These are phyloP conservation scores for Kalmusia sp. DNA, from an alignment of 2,329 filamentous ascomycete species.

Conservation along the genomic window DNA sequence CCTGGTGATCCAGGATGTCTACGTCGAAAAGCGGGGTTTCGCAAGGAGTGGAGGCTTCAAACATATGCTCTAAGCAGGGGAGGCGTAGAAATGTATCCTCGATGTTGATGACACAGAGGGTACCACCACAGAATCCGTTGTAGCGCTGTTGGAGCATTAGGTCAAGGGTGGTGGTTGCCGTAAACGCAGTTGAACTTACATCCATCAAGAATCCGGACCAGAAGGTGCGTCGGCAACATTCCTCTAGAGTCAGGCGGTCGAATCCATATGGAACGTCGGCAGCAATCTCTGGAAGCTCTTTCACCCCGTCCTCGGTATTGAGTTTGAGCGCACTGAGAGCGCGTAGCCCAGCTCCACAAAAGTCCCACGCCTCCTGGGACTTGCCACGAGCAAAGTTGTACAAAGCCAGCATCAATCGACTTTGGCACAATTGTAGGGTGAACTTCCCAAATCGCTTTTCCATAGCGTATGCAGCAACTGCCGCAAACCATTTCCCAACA, in stretches of 20 bases:
- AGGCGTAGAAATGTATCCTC: conserved; percentile 73
- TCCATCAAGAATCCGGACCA: conserved; percentile 77
- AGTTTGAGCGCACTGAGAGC: conserved; percentile 66
- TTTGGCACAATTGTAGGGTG: conserved; percentile 71
- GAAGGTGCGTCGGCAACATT: conserved; percentile 73
- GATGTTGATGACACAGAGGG: conserved; percentile 62
- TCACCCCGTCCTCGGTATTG: conserved; percentile 65
- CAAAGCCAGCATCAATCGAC: conserved; percentile 69
- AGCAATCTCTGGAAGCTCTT: conserved; percentile 52
- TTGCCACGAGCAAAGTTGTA: conserved; percentile 70
- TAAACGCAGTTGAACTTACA: conserved; percentile 52
- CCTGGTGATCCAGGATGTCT: conserved; percentile 50
- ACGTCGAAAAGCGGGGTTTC: conserved; percentile 68
- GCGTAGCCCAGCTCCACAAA: conserved; percentile 67
- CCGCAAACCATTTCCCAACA: conserved; percentile 57
- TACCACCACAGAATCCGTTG: conserved; percentile 62
- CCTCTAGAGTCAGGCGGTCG: conserved; percentile 64
- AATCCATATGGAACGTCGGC: conserved; percentile 64
- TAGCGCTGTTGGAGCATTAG: conserved; percentile 57
- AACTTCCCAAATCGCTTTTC: conserved; percentile 59
- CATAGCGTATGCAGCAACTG: conserved; percentile 65
- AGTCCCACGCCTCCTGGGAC: conserved; percentile 68
- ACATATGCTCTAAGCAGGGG: conserved; percentile 66
- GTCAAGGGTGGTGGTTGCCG: conserved; percentile 38
- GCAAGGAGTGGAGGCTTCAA: conserved; percentile 66